Evolutionary conservation across 164 flowering plant genomes (phyloP).

Genomic region (Stephania yunnanensis): DNA sequence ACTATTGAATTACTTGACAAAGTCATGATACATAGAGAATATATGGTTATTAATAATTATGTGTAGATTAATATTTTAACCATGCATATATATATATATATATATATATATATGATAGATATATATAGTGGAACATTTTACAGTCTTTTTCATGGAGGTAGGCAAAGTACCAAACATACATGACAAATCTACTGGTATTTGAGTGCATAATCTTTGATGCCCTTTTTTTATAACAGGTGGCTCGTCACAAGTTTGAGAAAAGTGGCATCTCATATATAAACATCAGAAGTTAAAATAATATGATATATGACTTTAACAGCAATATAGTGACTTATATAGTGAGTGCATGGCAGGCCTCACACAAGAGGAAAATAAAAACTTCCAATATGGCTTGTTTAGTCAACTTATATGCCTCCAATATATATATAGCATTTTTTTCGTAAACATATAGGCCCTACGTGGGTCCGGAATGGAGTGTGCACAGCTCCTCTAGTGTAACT

Average conservation of each 20-base stretch:
- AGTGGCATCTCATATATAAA: neutral
- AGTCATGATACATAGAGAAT: neutral
- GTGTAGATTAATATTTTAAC: neutral
- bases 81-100: neutral
- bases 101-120: no score
- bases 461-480: no score
- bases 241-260: neutral
- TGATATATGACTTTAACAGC: neutral
- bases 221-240: neutral
- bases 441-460: no score
- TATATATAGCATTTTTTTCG: no score
- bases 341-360: neutral
- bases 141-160: neutral
- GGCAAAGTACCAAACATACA: no score
- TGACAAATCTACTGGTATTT: neutral
- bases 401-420: no score
- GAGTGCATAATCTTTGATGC: neutral
- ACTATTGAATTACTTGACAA: neutral
- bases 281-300: neutral
- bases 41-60: neutral
- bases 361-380: neutral
- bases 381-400: no score
- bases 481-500: no score
- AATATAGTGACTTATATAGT: neutral
- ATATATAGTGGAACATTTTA: neutral